Conservation (phyloP, 2,329 filamentous ascomycete genomes). For the Biscogniauxia marginata region DNA sequence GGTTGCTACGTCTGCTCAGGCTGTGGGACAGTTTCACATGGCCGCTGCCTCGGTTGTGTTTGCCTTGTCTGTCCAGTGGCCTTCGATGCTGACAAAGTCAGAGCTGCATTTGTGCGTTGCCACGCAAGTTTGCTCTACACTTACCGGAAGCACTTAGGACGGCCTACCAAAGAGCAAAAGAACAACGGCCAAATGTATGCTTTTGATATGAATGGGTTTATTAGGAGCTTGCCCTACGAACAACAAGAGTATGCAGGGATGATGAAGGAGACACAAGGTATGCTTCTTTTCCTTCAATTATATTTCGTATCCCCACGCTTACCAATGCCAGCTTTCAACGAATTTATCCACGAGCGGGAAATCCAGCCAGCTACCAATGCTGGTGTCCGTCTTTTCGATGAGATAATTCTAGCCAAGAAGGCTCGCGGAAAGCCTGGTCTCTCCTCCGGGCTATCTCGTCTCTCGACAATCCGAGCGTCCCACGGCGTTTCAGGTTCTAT, state of each 20-base stretch:
- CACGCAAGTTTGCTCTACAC: constrained; percentile 66
- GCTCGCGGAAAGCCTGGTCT: constrained; percentile 64
- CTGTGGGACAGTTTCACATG: constrained; percentile 58
- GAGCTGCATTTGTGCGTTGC: constrained; percentile 64
- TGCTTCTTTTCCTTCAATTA: constrained; percentile 14
- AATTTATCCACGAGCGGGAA: constrained; percentile 83
- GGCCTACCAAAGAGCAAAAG: constrained; percentile 60
- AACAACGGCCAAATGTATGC: constrained; percentile 58
- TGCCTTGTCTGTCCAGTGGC: constrained; percentile 63
- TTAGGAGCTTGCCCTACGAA: constrained; percentile 63
- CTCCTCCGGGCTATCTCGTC: constrained; percentile 61
- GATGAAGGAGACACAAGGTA: constrained; percentile 68
- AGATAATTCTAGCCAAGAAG: constrained; percentile 78
- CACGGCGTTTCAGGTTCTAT: constrained; percentile 48
- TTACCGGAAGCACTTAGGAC: constrained; percentile 62
- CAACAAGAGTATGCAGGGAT: constrained; percentile 63
- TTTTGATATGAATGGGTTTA: constrained; percentile 65
- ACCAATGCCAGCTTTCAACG: constrained; percentile 62
- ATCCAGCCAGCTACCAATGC: constrained; percentile 60
- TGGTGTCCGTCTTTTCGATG: constrained; percentile 74
- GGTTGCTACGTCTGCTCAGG: constrained; percentile 73
- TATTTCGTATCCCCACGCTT: constrained; percentile 13
- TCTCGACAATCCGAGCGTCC: constrained; percentile 58
- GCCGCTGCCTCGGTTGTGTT: constrained; percentile 60
- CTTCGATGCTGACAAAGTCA: constrained; percentile 60